Evolutionary conservation across 352 stramenopile species (phyloP).

Genomic region (Blastocystis sp.): DNA sequence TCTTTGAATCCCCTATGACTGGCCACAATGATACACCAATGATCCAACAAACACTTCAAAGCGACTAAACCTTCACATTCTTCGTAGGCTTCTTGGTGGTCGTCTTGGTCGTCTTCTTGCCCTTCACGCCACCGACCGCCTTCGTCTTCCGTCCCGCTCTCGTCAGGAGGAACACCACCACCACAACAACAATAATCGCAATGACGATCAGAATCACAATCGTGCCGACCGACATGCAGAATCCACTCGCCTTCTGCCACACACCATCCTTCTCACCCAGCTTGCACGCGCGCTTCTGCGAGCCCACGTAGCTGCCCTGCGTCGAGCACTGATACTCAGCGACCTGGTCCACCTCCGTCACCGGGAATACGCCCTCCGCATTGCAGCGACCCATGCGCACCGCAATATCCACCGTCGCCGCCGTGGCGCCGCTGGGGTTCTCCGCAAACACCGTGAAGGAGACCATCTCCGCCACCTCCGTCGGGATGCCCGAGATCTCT

Average conservation of each 20-base stretch:
- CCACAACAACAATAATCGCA: neutral
- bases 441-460: neutral
- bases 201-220: slow-evolving; percentile 26
- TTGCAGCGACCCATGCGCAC: slow-evolving; percentile 16
- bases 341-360: neutral
- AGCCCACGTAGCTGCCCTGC: slow-evolving; percentile 37
- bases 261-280: slow-evolving; percentile 22
- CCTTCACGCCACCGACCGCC: neutral
- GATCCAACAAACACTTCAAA: too few species aligned
- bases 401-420: neutral
- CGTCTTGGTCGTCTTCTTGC: neutral
- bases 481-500: neutral
- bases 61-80: neutral
- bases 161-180: neutral
- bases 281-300: slow-evolving; percentile 10
- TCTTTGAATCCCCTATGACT: neutral
- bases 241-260: slow-evolving; percentile 12
- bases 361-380: neutral
- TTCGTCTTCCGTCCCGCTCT: neutral
- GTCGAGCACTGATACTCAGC: slow-evolving; percentile 1
- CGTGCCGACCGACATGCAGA: neutral
- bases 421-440: neutral
- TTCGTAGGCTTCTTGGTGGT: neutral
- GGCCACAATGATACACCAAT: too few species aligned
- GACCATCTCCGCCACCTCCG: neutral